Percentiles rank a stretch among this genome's conserved stretches.
Evolutionary conservation across 352 stramenopile species (phyloP).

Genomic region (Phytophthora brassicae): DNA sequence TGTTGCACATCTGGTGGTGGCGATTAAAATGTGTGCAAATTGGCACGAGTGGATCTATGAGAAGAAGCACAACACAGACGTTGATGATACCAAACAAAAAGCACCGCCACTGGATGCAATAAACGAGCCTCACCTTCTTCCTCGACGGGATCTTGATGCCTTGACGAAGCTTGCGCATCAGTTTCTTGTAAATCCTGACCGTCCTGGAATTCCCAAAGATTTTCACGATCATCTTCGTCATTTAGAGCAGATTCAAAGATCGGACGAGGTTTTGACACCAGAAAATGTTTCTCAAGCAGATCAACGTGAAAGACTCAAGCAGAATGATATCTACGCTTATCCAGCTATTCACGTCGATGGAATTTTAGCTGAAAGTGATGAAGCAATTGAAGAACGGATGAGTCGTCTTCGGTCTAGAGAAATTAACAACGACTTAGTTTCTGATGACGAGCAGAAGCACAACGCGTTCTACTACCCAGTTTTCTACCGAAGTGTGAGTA

Average conservation of each 20-base stretch:
- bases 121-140: constrained; percentile 25
- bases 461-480: constrained; percentile 61
- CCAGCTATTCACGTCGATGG: constrained; percentile 55
- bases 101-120: constrained; percentile 18
- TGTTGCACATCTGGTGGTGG: constrained; percentile 60
- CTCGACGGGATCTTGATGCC: constrained; percentile 46
- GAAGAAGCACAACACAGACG: constrained; percentile 17
- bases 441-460: constrained; percentile 8
- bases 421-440: constrained; percentile 1
- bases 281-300: constrained; percentile 20
- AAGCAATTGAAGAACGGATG: constrained; percentile 58
- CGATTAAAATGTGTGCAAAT: constrained; percentile 70
- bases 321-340: constrained; percentile 48
- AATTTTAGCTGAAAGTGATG: constrained; percentile 47
- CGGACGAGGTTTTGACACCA: constrained; percentile 5
- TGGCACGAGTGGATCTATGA: constrained; percentile 86
- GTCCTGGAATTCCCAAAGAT: constrained; percentile 36
- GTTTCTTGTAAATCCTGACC: constrained; percentile 40
- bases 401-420: constrained; percentile 23
- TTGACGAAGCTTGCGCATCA: constrained; percentile 60
- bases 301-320: constrained; percentile 16
- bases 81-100: constrained; percentile 8
- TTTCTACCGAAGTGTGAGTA: background rate
- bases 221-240: constrained; percentile 53
- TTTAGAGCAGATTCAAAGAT: constrained; percentile 31